Base-by-base conservation (phyloP, 371 early-diverging fungal species). In the Mucor plumbeus region DNA sequence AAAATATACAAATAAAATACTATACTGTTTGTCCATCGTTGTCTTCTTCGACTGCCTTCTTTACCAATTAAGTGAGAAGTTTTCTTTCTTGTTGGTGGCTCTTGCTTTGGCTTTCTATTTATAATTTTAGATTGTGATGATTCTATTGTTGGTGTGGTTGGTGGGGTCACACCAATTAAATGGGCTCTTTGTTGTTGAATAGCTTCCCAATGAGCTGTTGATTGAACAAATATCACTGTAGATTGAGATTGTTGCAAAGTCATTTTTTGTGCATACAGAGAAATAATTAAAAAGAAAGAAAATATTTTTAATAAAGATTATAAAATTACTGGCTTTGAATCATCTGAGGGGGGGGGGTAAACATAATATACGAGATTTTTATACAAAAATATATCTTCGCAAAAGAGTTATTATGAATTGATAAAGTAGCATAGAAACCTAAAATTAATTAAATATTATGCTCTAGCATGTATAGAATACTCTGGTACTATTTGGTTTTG, bases 21-120 rank as follows among this genome's bases (percentile, higher is more conserved):
- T 26, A 65, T 71, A 78, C 78, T 78, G 56, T 78, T 78, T 31
- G 69, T 66, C 79, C 76, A 76, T 35, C 79, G 68, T 15, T 79
- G 64, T 56, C 74, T 61, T 54, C 77, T 64, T 33, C 79, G 66
- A 54, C 71, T 76, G 14, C 74, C 74, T 58, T 76, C 79, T 63
- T 71, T 79, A 7, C 79, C 79, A 53, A 69, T 72, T 14, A 72
- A 40, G 3, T 59, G 65, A 54, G 65, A 68, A 19, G 61, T 62
- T 19, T 70, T 67, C 9, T 60, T 48, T 33, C 50, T 19, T 4
- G 56, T 11, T 19, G 55, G 39, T 9, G 34, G 55, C 39, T 50
- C 50, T 36, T 59, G 59, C 34, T 40, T 40, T 43, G 26, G 50
- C 17, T 31, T 47, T n/a, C 48, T 43, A 8, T 14, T 9, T 3